Base-by-base conservation (phyloP, 2,329 filamentous ascomycete genomes). In the Fusarium nisikadoi region DNA sequence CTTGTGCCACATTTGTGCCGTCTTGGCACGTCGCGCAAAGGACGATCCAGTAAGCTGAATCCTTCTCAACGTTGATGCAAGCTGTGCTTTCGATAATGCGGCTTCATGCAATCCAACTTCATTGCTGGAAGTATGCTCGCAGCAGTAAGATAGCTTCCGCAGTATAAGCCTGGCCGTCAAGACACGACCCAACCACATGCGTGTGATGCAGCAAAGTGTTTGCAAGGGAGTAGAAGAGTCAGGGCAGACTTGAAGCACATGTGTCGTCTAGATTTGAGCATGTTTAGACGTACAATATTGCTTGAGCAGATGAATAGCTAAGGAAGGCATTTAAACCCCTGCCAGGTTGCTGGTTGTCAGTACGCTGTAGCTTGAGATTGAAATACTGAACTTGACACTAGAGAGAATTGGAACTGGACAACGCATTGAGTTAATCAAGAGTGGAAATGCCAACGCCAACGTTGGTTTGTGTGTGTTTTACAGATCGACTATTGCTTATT, bases 301-400 rank as follows among this genome's bases (percentile, higher is more conserved):
- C 20, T 49, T 39, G 38, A 42, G 38, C 41, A 31, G 17, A 27
- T n/a, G 25, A 57, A 45, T 41, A 58, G 49, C 31, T 53, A 39
- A 41, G 49, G 29, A 36, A 64, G 39, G 35, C 45, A 72, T 61
- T 43, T 57, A 35, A 20, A 35, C 56, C 47, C 29, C 38, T 25
- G 27, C 41, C 38, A 65, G 42, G 45, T 61, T 46, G 59, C 41
- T 57, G 39, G 38, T 27, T 35, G 27, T 55, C 55, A 54, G 54
- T 54, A 45, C 17, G 42, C 35, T 69, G 41, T 70, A 72, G 42
- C 50, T 58, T 39, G 25, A 70, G 52, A 62, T 29, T 52, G 45
- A 71, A 65, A 49, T 42, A 54, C 39, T 52, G n/a, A 42, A 68
- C 35, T 62, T 58, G 20, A 50, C 17, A 38, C 36, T 39, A 23